Evolutionary conservation across 1,284 basidiomycete genomes (phyloP).

Genomic region (Phlebopus sp.): DNA sequence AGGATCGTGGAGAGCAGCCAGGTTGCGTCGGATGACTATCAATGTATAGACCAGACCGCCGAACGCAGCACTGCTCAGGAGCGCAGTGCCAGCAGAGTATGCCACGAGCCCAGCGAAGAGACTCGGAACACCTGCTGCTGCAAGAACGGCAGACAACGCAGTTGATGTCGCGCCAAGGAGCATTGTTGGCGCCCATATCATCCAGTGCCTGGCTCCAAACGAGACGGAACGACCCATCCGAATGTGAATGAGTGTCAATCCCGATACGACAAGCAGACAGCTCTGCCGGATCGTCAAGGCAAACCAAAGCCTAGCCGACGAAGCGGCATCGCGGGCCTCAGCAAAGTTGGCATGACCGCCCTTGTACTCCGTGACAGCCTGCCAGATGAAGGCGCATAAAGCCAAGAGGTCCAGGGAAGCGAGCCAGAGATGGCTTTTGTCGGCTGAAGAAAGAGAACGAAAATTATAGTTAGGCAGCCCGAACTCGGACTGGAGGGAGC

Average conservation of each 20-base stretch:
- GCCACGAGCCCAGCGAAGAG: constrained; percentile 60
- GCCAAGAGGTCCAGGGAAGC: constrained; percentile 61
- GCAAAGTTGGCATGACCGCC: constrained; percentile 43
- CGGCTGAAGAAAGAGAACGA: constrained; percentile 57
- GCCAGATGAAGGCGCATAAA: constrained; percentile 61
- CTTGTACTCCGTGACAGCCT: constrained; percentile 51
- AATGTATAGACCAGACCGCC: constrained; percentile 57
- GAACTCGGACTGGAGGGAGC: constrained; percentile 55
- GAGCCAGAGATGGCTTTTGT: constrained; percentile 71
- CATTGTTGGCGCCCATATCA: constrained; percentile 62
- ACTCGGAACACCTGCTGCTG: constrained; percentile 48
- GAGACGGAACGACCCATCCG: constrained; percentile 64
- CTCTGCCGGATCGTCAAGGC: constrained; percentile 60
- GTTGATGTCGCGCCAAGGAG: constrained; percentile 55
- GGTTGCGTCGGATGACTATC: constrained; percentile 59
- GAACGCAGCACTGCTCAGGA: constrained; percentile 51
- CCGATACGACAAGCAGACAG: constrained; percentile 57
- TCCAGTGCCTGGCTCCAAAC: constrained; percentile 64
- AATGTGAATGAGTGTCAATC: constrained; percentile 63
- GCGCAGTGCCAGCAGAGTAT: constrained; percentile 52
- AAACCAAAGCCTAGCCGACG: constrained; percentile 61
- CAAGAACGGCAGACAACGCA: constrained; percentile 52
- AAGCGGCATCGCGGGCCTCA: constrained; percentile 45
- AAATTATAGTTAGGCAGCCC: constrained; percentile 57
- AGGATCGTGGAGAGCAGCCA: constrained; percentile 48